Conservation (phyloP, 257 asterid genomes). For the Gentiana straminea region DNA sequence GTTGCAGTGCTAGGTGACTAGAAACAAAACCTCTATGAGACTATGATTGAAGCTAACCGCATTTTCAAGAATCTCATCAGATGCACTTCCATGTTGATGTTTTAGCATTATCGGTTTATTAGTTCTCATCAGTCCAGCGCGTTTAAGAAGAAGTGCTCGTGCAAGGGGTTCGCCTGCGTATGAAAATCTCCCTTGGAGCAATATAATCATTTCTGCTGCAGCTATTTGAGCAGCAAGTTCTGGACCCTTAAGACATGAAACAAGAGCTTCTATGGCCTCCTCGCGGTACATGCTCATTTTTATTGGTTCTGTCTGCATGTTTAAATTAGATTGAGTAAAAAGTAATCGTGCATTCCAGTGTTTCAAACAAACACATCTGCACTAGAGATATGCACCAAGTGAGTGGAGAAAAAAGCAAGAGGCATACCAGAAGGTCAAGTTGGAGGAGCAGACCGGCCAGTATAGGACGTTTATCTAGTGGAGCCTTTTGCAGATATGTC, state of each 20-base stretch:
- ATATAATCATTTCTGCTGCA: conserved; percentile 65
- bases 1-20: too few species aligned
- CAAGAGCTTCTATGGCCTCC: conserved; percentile 66
- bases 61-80: conserved; percentile 24
- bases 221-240: conserved; percentile 44
- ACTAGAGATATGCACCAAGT: too few species aligned
- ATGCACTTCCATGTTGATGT: conserved; percentile 30
- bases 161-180: conserved; percentile 63
- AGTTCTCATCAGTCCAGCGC: conserved; percentile 44
- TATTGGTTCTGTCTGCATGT: conserved; percentile 64
- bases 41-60: conserved; percentile 22
- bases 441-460: conserved; percentile 79
- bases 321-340: background rate
- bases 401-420: conserved; percentile 5
- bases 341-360: background rate
- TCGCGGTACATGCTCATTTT: conserved; percentile 87
- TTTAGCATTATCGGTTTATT: conserved; percentile 30
- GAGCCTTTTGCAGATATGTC: conserved; percentile 49
- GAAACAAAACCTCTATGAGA: background rate
- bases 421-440: conserved; percentile 63
- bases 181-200: conserved; percentile 78
- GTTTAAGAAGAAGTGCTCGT: conserved; percentile 54
- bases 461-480: conserved; percentile 44
- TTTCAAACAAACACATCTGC: too few species aligned
- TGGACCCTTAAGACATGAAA: conserved; percentile 58